A percentile compares a stretch with the other conserved stretches of the same genome.
phyloP scores from a whole-genome alignment of 2,329 filamentous ascomycete genomes.

The Trichoderma endophyticum region DNA sequence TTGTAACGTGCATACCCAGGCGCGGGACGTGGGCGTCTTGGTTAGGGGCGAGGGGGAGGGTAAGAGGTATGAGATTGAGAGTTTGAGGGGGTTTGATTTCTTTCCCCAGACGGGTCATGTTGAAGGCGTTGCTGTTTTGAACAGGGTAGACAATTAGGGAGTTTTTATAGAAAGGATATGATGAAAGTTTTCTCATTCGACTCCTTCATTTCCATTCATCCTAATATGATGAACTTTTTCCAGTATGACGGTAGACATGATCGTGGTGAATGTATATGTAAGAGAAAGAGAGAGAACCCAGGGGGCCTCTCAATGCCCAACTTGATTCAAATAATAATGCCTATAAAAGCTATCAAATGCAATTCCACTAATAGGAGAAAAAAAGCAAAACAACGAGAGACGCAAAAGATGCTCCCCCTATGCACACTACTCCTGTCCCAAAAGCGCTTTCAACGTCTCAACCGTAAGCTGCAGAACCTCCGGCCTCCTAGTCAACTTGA shows the following conservation, averaged over 20 bases:
- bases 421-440: slow-evolving; percentile 40
- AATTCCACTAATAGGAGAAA: not conserved
- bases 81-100: slow-evolving; percentile 89
- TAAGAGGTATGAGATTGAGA: slow-evolving; percentile 78
- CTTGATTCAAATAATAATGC: not conserved
- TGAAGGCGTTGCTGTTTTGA: slow-evolving; percentile 64
- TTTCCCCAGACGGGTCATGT: slow-evolving; percentile 83
- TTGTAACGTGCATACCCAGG: slow-evolving; percentile 98
- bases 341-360: not conserved
- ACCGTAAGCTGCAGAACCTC: slow-evolving; percentile 70
- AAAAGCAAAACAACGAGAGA: not conserved
- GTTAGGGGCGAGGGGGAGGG: slow-evolving; percentile 61
- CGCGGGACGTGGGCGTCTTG: slow-evolving; percentile 83
- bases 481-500: slow-evolving; percentile 65
- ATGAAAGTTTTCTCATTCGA: not conserved
- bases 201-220: not conserved
- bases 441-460: slow-evolving; percentile 66
- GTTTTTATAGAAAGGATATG: not conserved
- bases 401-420: not conserved
- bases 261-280: not conserved
- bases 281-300: not conserved
- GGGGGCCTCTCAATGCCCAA: not conserved
- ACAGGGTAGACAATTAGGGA: slow-evolving; percentile 44
- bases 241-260: not conserved
- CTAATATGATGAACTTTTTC: not conserved